Percentiles rank a stretch among this genome's conserved stretches.
phyloP scores from a whole-genome alignment of 2,329 filamentous ascomycete genomes.

The Trichoderma harzianum region DNA sequence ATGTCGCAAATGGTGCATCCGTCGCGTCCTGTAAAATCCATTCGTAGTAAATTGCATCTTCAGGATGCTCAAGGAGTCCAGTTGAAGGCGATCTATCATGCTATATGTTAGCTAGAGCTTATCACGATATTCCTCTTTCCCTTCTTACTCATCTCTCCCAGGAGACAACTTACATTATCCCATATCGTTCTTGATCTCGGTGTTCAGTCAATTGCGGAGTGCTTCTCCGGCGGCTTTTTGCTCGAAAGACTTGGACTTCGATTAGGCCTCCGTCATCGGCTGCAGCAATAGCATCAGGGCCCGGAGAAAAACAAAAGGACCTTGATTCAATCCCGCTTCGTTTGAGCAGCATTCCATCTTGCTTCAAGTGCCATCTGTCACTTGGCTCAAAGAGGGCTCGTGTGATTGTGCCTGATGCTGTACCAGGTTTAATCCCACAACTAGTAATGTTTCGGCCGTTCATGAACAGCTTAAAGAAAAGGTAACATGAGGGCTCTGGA shows the following conservation, averaged over 20 bases:
- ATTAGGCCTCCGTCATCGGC: conserved; percentile 3
- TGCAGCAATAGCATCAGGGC: not conserved
- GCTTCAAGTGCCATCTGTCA: conserved; percentile 38
- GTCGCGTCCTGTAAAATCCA: conserved; percentile 51
- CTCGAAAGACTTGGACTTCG: conserved; percentile 35
- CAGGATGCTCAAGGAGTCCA: conserved; percentile 50
- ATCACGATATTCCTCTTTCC: not conserved
- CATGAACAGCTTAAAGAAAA: conserved; percentile 55
- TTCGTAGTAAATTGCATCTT: conserved; percentile 50
- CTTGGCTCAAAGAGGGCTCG: conserved; percentile 49
- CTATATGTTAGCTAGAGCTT: not conserved
- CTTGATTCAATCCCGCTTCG: conserved; percentile 35
- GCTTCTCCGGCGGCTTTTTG: conserved; percentile 44
- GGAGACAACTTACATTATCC: conserved; percentile 47
- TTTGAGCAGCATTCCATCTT: conserved; percentile 33
- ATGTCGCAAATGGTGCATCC: conserved; percentile 50
- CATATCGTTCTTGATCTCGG: conserved; percentile 47
- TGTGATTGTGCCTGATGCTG: conserved; percentile 39
- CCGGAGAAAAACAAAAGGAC: conserved; percentile 4
- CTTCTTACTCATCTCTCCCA: not conserved
- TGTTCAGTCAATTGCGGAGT: conserved; percentile 42
- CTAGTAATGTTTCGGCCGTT: conserved; percentile 52
- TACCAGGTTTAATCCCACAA: conserved; percentile 47
- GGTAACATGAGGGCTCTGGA: conserved; percentile 35
- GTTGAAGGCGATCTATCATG: conserved; percentile 47